Evolutionary conservation across 1,284 basidiomycete genomes (phyloP).

Genomic region (Vanrija sp.): DNA sequence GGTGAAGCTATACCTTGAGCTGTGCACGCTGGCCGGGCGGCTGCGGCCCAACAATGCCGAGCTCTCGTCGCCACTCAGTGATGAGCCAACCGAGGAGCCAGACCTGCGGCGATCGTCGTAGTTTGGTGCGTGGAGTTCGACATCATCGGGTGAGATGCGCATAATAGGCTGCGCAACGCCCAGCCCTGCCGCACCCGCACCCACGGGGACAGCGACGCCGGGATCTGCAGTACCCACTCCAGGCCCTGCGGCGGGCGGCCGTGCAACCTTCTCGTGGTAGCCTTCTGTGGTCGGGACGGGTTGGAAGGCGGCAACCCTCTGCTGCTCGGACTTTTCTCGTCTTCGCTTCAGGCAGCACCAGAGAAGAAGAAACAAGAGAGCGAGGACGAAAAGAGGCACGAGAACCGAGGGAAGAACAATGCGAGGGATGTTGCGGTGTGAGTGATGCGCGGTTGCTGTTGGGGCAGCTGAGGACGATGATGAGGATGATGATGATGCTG

Average conservation of each 20-base stretch:
- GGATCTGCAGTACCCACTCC: background rate
- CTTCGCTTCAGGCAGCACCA: background rate
- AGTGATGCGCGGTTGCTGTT: background rate
- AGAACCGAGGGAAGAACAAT: conserved; percentile 1
- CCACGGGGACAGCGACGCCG: background rate
- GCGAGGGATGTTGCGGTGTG: background rate
- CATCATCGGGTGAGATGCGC: background rate
- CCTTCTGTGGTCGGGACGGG: no score
- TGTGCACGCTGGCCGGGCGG: no score
- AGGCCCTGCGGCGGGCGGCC: background rate
- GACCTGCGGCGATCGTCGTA: no score
- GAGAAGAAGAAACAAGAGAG: background rate
- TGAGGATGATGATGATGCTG: background rate
- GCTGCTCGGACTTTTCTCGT: background rate
- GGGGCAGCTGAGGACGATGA: background rate
- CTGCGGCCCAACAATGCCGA: background rate
- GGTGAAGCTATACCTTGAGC: no score
- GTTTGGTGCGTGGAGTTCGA: no score
- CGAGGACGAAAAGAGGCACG: background rate
- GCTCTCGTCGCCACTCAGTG: background rate
- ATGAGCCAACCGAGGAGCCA: background rate
- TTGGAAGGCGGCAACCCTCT: background rate
- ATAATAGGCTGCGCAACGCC: background rate
- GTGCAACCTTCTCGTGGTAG: background rate
- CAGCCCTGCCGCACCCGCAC: background rate